These are phyloP conservation scores for Backusella australiensis DNA, from an alignment of 192 early-diverging fungal genomes.

Conservation along the genomic window DNA sequence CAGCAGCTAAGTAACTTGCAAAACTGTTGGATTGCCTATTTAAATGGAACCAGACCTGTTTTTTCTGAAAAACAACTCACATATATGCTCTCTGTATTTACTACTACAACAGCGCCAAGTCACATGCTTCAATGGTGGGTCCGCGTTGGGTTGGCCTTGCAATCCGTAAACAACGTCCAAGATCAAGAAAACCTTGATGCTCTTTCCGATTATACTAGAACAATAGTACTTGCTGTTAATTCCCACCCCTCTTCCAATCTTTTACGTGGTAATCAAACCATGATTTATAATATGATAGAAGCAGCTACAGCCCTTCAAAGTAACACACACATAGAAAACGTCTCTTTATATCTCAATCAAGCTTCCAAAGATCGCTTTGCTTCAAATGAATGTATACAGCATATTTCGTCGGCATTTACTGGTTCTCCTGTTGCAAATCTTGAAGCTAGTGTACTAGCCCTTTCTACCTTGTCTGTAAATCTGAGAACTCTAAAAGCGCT, in stretches of 20 bases:
- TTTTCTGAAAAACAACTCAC: conserved; percentile 3
- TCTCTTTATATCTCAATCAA: background rate
- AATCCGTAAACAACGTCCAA: background rate
- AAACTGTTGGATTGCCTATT: conserved; percentile 1
- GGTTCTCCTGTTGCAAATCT: background rate
- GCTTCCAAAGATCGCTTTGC: conserved; percentile 4
- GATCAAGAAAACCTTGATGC: background rate
- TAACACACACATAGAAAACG: background rate
- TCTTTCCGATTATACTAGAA: conserved; percentile 2
- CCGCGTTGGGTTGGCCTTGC: conserved; percentile 9
- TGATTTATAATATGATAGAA: conserved; percentile 13
- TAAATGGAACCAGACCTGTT: background rate
- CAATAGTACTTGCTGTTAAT: background rate
- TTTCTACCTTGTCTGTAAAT: conserved; percentile 9
- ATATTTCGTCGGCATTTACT: background rate
- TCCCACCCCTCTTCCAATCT: conserved; percentile 1
- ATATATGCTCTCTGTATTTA: conserved; percentile 3
- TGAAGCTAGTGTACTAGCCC: conserved; percentile 9
- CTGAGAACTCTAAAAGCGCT: conserved; percentile 5
- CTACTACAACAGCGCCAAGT: conserved; percentile 9
- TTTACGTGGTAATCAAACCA: conserved; percentile 7
- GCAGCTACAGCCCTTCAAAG: conserved; percentile 4
- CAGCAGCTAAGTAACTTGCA: conserved; percentile 12
- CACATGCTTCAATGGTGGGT: conserved; percentile 20
- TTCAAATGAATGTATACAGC: conserved; percentile 12